phyloP scores from a whole-genome alignment of 2,329 filamentous ascomycete genomes.

The Scytalidium sp. region DNA sequence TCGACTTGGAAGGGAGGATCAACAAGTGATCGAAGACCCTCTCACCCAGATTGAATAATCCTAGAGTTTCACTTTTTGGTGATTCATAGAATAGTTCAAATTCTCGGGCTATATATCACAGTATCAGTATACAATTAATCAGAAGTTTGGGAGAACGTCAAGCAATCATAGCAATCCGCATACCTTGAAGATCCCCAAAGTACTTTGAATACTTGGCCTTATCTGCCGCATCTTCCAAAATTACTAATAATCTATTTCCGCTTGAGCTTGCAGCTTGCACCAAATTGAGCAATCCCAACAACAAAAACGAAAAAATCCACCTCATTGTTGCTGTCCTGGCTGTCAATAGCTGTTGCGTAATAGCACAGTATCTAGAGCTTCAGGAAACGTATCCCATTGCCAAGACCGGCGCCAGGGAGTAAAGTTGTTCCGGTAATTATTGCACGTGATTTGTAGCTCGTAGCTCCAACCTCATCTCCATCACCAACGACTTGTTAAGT shows the following conservation, averaged over 20 bases:
- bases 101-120: conserved; percentile 62
- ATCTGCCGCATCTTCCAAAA: conserved; percentile 79
- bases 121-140: conserved; percentile 1
- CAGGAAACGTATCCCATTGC: conserved; percentile 32
- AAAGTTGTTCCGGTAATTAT: neutral
- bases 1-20: conserved; percentile 83
- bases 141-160: neutral
- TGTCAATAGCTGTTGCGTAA: conserved; percentile 15
- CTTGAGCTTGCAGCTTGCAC: conserved; percentile 75
- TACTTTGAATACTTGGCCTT: conserved; percentile 83
- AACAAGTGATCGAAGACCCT: conserved; percentile 88
- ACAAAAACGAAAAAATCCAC: conserved; percentile 68
- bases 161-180: conserved; percentile 18
- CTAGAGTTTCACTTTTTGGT: conserved; percentile 73
- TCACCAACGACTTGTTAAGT: conserved; percentile 2
- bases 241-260: conserved; percentile 77
- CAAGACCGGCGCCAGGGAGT: conserved; percentile 19
- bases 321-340: conserved; percentile 51
- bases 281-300: conserved; percentile 63
- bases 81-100: conserved; percentile 80
- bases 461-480: conserved; percentile 9
- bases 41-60: conserved; percentile 83
- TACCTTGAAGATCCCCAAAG: conserved; percentile 68
- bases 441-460: conserved; percentile 14
- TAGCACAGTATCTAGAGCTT: conserved; percentile 21